Conservation (phyloP, 805 yeast species). For the Saccharomyces paradoxus region DNA sequence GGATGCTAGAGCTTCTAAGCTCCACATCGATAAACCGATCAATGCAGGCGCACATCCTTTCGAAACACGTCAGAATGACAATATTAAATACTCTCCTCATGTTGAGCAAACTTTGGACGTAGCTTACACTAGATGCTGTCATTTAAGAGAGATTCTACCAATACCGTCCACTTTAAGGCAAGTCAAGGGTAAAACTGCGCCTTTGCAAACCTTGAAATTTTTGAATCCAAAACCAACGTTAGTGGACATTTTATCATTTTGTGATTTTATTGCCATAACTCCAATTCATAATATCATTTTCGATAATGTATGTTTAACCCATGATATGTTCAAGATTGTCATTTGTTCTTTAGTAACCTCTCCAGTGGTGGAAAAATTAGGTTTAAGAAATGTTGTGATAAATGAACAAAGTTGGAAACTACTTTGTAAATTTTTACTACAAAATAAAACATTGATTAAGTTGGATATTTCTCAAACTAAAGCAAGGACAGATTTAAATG, state of each 20-base stretch:
- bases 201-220: conserved; percentile 61
- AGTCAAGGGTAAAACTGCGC: conserved; percentile 68
- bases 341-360: conserved; percentile 63
- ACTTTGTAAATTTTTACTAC: conserved; percentile 64
- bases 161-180: conserved; percentile 84
- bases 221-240: conserved; percentile 84
- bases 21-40: conserved; percentile 66
- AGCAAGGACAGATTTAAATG: conserved; percentile 30
- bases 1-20: conserved; percentile 23
- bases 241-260: conserved; percentile 78
- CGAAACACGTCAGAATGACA: conserved; percentile 14
- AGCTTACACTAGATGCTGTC: conserved; percentile 88
- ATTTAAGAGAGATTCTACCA: conserved; percentile 82
- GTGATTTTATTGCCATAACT: conserved; percentile 80
- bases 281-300: conserved; percentile 69
- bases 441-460: conserved; percentile 48
- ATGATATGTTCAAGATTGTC: conserved; percentile 70
- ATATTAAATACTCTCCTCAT: conserved; percentile 19
- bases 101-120: conserved; percentile 41
- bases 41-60: conserved; percentile 53
- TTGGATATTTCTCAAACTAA: conserved; percentile 65
- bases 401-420: conserved; percentile 69
- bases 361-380: conserved; percentile 57
- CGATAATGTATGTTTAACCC: conserved; percentile 69
- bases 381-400: conserved; percentile 71